phyloP scores from a whole-genome alignment of 1,284 basidiomycete species.

The Pascua guehoae region DNA sequence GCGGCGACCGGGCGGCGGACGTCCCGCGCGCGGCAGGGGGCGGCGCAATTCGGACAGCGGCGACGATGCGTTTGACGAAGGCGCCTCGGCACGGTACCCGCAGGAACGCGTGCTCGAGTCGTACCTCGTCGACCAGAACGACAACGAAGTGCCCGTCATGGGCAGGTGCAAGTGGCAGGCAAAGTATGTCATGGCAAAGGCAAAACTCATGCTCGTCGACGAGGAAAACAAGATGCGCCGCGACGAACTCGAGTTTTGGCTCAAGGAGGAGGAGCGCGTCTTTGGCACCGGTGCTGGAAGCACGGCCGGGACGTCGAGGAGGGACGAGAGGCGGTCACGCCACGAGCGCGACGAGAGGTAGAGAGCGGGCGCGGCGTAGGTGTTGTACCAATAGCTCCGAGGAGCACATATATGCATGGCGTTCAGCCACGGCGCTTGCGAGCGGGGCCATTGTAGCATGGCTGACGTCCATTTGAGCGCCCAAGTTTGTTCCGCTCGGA shows the following conservation, averaged over 20 bases:
- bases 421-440: no score
- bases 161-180: constrained; percentile 34
- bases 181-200: constrained; percentile 44
- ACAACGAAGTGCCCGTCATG: constrained; percentile 28
- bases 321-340: no score
- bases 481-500: no score
- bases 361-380: neutral
- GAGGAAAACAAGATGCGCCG: constrained; percentile 45
- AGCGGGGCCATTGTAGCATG: no score
- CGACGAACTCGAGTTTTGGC: constrained; percentile 24
- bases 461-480: no score
- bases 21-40: constrained; percentile 8
- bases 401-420: no score
- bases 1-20: constrained; percentile 11
- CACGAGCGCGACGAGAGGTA: no score
- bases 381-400: neutral
- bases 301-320: neutral
- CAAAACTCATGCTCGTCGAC: constrained; percentile 45
- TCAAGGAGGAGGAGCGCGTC: constrained; percentile 16
- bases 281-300: neutral
- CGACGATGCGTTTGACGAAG: constrained; percentile 28
- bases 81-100: constrained; percentile 17
- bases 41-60: constrained; percentile 9
- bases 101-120: constrained; percentile 18
- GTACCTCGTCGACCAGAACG: constrained; percentile 16